Conservation (phyloP, 2,329 filamentous ascomycete species). For the Neonectria magnoliae region DNA sequence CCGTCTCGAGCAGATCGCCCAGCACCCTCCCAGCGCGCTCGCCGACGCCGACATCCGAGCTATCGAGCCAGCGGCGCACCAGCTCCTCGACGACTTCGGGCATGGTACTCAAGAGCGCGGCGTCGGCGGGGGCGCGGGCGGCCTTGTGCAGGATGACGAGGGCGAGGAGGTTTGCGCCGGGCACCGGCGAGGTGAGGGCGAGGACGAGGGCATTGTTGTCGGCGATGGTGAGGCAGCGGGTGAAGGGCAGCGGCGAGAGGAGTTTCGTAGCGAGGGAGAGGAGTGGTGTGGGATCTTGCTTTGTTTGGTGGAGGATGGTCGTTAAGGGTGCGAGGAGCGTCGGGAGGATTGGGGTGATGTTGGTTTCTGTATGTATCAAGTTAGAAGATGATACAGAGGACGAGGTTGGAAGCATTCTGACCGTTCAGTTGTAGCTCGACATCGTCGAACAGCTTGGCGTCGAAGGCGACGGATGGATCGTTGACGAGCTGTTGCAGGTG, state of each 20-base stretch:
- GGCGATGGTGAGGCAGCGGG: constrained; percentile 61
- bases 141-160: constrained; percentile 67
- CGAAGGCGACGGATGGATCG: constrained; percentile 54
- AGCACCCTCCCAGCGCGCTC: constrained; percentile 62
- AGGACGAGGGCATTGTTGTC: constrained; percentile 61
- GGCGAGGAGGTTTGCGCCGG: constrained; percentile 67
- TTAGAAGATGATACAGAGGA: constrained; percentile 1
- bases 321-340: constrained; percentile 64
- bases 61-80: constrained; percentile 62
- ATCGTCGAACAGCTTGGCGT: constrained; percentile 65
- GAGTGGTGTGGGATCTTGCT: constrained; percentile 60
- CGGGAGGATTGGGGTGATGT: constrained; percentile 62
- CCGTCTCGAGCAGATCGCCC: constrained; percentile 64
- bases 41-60: constrained; percentile 64
- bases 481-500: constrained; percentile 63
- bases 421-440: constrained; percentile 68
- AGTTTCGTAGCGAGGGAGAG: constrained; percentile 66
- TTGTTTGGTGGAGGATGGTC: constrained; percentile 61
- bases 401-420: constrained; percentile 32
- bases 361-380: constrained; percentile 53
- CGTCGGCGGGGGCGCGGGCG: constrained; percentile 57
- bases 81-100: constrained; percentile 59
- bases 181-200: constrained; percentile 63
- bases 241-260: constrained; percentile 63
- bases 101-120: constrained; percentile 61